phyloP scores from a whole-genome alignment of 768 basidiomycete genomes.

The Dioszegia crocea region DNA sequence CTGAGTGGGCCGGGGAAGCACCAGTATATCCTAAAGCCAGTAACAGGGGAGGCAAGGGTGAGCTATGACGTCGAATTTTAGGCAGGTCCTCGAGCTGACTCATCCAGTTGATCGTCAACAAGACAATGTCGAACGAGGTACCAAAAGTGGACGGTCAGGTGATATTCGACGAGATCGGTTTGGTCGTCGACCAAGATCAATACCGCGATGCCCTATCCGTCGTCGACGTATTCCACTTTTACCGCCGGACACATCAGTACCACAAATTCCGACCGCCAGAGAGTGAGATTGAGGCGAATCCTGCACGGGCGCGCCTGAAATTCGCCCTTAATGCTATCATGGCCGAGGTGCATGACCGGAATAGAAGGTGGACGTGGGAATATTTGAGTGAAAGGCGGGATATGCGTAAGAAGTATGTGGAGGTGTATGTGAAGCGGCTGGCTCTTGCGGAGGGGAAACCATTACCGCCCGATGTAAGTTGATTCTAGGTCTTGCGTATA shows the following conservation, averaged over 20 bases:
- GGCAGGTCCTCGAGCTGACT: slow-evolving; percentile 40
- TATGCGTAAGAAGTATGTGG: slow-evolving; percentile 77
- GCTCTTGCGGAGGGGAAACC: slow-evolving; percentile 54
- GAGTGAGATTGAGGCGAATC: slow-evolving; percentile 60
- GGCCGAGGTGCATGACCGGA: slow-evolving; percentile 74
- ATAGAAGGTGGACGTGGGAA: slow-evolving; percentile 83
- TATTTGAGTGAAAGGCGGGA: slow-evolving; percentile 84
- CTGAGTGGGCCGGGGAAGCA: slow-evolving; percentile 56
- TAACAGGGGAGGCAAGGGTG: slow-evolving; percentile 80
- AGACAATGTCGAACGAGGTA: slow-evolving; percentile 64
- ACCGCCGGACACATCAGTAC: slow-evolving; percentile 73
- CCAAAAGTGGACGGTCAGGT: slow-evolving; percentile 85
- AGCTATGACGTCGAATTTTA: slow-evolving; percentile 55
- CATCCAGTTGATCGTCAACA: slow-evolving; percentile 65
- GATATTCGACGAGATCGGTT: slow-evolving; percentile 86
- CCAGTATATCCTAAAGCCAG: slow-evolving; percentile 92
- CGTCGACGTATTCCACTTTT: slow-evolving; percentile 94
- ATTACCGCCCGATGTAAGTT: slow-evolving; percentile 57
- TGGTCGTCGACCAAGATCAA: slow-evolving; percentile 86
- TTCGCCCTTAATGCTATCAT: slow-evolving; percentile 79
- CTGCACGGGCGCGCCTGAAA: slow-evolving; percentile 64
- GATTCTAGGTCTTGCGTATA: too few relatives aligned
- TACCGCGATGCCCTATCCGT: slow-evolving; percentile 90
- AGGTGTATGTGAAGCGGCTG: slow-evolving; percentile 64
- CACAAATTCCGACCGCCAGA: slow-evolving; percentile 69